Base-by-base conservation (phyloP, 1,284 basidiomycete genomes). In the Heliocybe sulcata region DNA sequence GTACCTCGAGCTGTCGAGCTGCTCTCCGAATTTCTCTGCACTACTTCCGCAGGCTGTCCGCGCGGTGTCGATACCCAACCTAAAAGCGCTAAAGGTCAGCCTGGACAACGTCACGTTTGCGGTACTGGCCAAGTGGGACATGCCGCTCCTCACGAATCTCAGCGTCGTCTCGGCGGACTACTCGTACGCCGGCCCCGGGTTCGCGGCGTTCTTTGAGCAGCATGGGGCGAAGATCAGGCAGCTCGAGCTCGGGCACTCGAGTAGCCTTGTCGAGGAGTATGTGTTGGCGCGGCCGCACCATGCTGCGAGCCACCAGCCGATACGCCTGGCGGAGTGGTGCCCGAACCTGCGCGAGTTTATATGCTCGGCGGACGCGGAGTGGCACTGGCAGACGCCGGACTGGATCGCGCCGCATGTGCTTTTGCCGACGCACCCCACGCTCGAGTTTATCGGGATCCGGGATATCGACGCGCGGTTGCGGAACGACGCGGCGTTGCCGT, bases 341-440 rank as follows among this genome's bases (percentile, higher is more conserved):
- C 85, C 86, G 0, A 81, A 83, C 59, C 70, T 88, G 38, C 71
- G 71, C 35, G 77, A 86, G 63, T 83, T 89, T 63, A 82, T 89
- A 54, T 87, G 85, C 62, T 80, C 77, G 50, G 85, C 85, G 2
- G 83, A 87, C 57, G 85, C 85, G 1, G 85, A 85, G 62, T 89
- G 86, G 86, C 84, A 87, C 59, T 89, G 86, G 87, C 77, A 81
- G 60, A 76, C 74, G 53, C 87, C 87, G 0, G 85, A 89, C 63
- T 87, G 84, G 83, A 86, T 89, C 59, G 83, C 85, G n/a, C 85
- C 87, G 1, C 87, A 89, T 58, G 73, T 86, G 29, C 71, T 89
- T 6, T 73, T 89, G 26, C 82, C 85, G 12, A 66, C 77, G 2
- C 86, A 89, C 62, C 77, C 80, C 0, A 71, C 69, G 11, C 66